Percentiles rank a stretch among this genome's conserved stretches.
These are phyloP conservation scores for Triticum timopheevii DNA, from an alignment of 176 grass and related monocot genomes.

Conservation along the genomic window DNA sequence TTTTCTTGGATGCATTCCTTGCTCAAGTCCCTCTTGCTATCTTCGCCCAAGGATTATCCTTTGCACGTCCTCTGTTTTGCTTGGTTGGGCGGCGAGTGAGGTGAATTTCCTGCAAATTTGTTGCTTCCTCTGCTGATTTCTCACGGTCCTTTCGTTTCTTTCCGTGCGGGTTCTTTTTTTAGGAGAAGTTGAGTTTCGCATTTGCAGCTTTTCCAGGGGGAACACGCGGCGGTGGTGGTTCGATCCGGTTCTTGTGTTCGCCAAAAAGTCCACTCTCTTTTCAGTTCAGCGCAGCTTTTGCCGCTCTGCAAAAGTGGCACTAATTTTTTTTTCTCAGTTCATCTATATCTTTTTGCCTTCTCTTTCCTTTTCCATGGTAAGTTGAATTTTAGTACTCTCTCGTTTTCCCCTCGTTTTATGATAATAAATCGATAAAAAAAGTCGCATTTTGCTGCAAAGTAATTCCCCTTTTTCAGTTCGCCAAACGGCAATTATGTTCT, in stretches of 20 bases:
- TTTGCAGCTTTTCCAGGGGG: background rate
- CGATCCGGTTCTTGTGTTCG: background rate
- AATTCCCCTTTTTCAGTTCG: background rate
- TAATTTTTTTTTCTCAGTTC: background rate
- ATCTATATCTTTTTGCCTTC: background rate
- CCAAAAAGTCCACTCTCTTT: background rate
- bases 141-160: background rate
- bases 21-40: background rate
- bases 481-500: background rate
- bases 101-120: background rate
- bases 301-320: background rate
- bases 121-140: background rate
- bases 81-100: background rate
- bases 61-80: no score
- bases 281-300: background rate
- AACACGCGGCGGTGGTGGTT: background rate
- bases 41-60: background rate
- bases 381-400: background rate
- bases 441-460: background rate
- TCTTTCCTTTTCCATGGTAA: background rate
- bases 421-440: no score
- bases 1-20: background rate
- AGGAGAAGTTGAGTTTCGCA: background rate
- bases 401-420: background rate
- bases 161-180: background rate